Evolutionary conservation across 768 basidiomycete species (phyloP).

Genomic region (Tricholoma hemisulphureum): DNA sequence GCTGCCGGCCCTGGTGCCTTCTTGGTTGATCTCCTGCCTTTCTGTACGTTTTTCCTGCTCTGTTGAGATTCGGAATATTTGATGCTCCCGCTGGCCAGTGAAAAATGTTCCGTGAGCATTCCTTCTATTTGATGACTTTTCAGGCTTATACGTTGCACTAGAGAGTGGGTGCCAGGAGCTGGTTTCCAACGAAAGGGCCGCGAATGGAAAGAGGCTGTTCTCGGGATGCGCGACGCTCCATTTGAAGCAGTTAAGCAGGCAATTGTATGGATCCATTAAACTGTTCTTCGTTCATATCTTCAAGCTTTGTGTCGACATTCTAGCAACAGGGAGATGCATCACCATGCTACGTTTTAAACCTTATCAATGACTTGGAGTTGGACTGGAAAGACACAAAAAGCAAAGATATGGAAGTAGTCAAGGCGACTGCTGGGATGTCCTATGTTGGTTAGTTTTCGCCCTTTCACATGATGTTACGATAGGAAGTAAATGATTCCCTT

Average conservation of each 20-base stretch:
- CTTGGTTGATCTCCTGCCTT: slow-evolving; percentile 50
- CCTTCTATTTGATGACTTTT: not conserved
- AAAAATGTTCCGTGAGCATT: slow-evolving; percentile 47
- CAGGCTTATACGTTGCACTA: slow-evolving; percentile 12
- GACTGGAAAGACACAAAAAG: slow-evolving; percentile 16
- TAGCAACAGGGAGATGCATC: slow-evolving; percentile 33
- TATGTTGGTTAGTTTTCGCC: slow-evolving; percentile 32
- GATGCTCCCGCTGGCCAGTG: slow-evolving; percentile 28
- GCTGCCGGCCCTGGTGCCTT: slow-evolving; percentile 54
- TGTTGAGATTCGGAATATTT: not conserved
- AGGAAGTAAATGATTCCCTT: not conserved
- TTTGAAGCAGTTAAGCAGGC: slow-evolving; percentile 36
- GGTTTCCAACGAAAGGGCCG: slow-evolving; percentile 49
- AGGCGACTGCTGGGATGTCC: slow-evolving; percentile 36
- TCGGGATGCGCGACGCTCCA: slow-evolving; percentile 48
- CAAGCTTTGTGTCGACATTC: not conserved
- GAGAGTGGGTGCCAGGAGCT: slow-evolving; percentile 52
- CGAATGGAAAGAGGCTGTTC: slow-evolving; percentile 47
- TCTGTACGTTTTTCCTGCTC: slow-evolving; percentile 21
- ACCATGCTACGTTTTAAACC: slow-evolving; percentile 35
- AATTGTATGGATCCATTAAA: slow-evolving; percentile 31
- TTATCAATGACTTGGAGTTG: slow-evolving; percentile 24
- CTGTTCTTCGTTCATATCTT: not conserved
- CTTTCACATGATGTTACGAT: not conserved
- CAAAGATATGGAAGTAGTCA: slow-evolving; percentile 31